A percentile compares a stretch with the other conserved stretches of the same genome.
These are phyloP conservation scores for Viridothelium virens DNA, from an alignment of 495 filamentous ascomycete genomes.

Conservation along the genomic window DNA sequence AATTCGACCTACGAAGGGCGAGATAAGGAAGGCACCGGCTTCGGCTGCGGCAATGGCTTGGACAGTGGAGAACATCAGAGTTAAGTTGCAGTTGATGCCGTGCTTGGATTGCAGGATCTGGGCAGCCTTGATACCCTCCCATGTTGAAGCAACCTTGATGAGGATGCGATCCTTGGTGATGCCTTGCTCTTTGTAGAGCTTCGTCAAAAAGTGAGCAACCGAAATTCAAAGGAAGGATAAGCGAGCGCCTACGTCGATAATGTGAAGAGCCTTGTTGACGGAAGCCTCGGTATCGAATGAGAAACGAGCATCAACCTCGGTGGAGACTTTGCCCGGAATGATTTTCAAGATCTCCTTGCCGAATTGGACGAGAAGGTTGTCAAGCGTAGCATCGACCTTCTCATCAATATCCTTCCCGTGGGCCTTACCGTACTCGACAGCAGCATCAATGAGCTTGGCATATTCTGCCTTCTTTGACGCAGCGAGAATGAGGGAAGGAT, in stretches of 20 bases:
- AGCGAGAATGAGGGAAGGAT: slow-evolving; percentile 94
- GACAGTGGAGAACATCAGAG: slow-evolving; percentile 93
- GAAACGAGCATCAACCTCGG: slow-evolving; percentile 93
- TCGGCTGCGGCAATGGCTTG: slow-evolving; percentile 97
- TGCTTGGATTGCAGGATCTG: slow-evolving; percentile 88
- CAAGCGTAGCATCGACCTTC: slow-evolving; percentile 41
- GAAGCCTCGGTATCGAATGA: slow-evolving; percentile 93
- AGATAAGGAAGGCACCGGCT: slow-evolving; percentile 97
- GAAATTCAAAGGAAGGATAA: neutral
- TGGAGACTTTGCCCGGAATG: slow-evolving; percentile 96
- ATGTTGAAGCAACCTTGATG: slow-evolving; percentile 82
- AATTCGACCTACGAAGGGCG: slow-evolving; percentile 98
- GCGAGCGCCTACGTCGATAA: slow-evolving; percentile 67
- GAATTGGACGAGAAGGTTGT: slow-evolving; percentile 94
- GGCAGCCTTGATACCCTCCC: slow-evolving; percentile 98
- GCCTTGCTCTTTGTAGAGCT: slow-evolving; percentile 90
- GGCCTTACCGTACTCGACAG: slow-evolving; percentile 76
- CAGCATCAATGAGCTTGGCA: slow-evolving; percentile 79
- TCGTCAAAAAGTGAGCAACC: slow-evolving; percentile 7
- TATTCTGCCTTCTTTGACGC: slow-evolving; percentile 98
- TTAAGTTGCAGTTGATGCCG: slow-evolving; percentile 95
- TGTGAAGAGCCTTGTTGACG: slow-evolving; percentile 91
- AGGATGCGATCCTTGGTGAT: slow-evolving; percentile 88
- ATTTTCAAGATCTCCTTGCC: slow-evolving; percentile 95
- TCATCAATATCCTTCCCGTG: slow-evolving; percentile 54